Conservation (phyloP, 2,329 filamentous ascomycete species). For the Teratosphaeria zuluensis region DNA sequence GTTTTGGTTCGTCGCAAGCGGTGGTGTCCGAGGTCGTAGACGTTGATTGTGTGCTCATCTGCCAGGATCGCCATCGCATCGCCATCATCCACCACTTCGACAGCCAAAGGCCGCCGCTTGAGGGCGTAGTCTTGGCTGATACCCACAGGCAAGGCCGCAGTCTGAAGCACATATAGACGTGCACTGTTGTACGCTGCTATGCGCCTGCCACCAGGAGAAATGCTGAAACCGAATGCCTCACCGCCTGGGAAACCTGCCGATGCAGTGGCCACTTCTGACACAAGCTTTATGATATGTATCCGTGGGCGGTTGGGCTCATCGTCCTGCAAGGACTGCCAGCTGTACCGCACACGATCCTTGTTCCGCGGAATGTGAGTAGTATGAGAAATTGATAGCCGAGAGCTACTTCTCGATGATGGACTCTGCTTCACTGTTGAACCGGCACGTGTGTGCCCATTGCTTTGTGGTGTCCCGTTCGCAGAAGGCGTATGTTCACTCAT, state of each 20-base stretch:
- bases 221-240: slow-evolving; percentile 75
- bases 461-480: not conserved
- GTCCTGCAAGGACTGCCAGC: slow-evolving; percentile 28
- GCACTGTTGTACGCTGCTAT: slow-evolving; percentile 78
- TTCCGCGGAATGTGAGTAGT: slow-evolving; percentile 21
- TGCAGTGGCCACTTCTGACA: slow-evolving; percentile 75
- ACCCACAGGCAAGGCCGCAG: slow-evolving; percentile 48
- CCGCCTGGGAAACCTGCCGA: slow-evolving; percentile 54
- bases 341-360: slow-evolving; percentile 26
- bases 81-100: slow-evolving; percentile 70
- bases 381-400: slow-evolving; percentile 4
- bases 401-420: slow-evolving; percentile 6
- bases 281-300: slow-evolving; percentile 57
- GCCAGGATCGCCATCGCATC: slow-evolving; percentile 67
- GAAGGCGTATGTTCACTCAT: not conserved
- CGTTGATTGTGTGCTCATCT: slow-evolving; percentile 70
- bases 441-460: slow-evolving; percentile 1
- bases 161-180: slow-evolving; percentile 68
- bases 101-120: slow-evolving; percentile 61
- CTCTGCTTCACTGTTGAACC: slow-evolving; percentile 4
- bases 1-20: slow-evolving; percentile 59
- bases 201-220: slow-evolving; percentile 65
- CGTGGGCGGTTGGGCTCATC: slow-evolving; percentile 28
- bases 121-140: slow-evolving; percentile 69
- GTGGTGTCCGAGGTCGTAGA: slow-evolving; percentile 59